Conservation (phyloP, 129 eudicot species). For the Lactuca saligna region DNA sequence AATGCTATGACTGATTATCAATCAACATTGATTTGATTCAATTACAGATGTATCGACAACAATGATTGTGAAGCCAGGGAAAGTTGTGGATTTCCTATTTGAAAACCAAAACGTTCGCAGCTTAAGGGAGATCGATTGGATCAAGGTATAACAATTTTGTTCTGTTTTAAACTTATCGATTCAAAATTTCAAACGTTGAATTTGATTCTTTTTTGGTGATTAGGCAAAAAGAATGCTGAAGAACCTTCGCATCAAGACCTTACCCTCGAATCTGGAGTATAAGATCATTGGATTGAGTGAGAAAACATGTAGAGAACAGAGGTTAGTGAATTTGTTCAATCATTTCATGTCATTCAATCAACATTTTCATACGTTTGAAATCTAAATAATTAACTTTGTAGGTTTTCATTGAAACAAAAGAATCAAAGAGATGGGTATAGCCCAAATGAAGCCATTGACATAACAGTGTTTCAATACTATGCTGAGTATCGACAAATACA, state of each 20-base stretch:
- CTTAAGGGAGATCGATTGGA: slow-evolving; percentile 63
- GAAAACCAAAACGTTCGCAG: slow-evolving; percentile 63
- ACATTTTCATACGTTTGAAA: neutral
- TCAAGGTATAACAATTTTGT: slow-evolving; percentile 40
- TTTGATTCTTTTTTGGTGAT: neutral
- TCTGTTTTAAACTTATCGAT: neutral
- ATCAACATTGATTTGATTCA: neutral
- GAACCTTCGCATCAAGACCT: too few relatives aligned
- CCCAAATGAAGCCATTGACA: slow-evolving; percentile 34
- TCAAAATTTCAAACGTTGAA: neutral
- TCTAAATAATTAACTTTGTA: slow-evolving; percentile 15
- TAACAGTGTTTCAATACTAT: slow-evolving; percentile 68
- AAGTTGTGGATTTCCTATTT: slow-evolving; percentile 61
- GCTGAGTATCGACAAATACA: slow-evolving; percentile 44
- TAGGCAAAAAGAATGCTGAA: neutral
- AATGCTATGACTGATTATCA: neutral
- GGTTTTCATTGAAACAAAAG: slow-evolving; percentile 51
- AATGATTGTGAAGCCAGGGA: slow-evolving; percentile 73
- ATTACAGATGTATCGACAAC: slow-evolving; percentile 66
- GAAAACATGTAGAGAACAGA: too few relatives aligned
- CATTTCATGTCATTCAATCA: neutral
- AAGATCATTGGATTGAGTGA: too few relatives aligned
- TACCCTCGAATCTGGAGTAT: too few relatives aligned
- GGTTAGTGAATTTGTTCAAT: slow-evolving; percentile 46
- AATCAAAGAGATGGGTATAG: slow-evolving; percentile 27